A percentile compares a stretch with the other conserved stretches of the same genome.
These are phyloP conservation scores for Neurospora sp. DNA, from an alignment of 495 filamentous ascomycete genomes.

Conservation along the genomic window DNA sequence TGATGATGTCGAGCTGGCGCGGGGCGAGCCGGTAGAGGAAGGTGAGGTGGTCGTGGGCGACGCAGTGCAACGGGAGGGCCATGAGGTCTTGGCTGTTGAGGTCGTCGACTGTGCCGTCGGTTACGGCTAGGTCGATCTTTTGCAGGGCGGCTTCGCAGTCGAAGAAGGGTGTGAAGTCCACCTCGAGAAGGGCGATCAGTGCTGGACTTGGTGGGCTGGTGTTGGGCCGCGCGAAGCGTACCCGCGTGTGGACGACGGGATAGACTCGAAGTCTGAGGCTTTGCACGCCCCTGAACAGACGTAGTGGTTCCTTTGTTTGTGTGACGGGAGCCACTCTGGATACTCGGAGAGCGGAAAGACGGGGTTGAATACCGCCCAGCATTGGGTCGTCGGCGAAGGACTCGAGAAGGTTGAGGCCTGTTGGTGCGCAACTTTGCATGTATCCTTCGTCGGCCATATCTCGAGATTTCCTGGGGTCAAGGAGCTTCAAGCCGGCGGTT, in stretches of 20 bases:
- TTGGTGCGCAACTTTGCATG: slow-evolving; percentile 62
- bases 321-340: slow-evolving; percentile 60
- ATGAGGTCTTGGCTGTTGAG: slow-evolving; percentile 49
- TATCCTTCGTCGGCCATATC: slow-evolving; percentile 53
- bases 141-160: slow-evolving; percentile 61
- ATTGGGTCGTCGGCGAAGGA: slow-evolving; percentile 61
- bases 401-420: slow-evolving; percentile 73
- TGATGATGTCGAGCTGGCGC: slow-evolving; percentile 46
- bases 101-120: slow-evolving; percentile 57
- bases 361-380: slow-evolving; percentile 55
- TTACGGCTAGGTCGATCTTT: slow-evolving; percentile 53
- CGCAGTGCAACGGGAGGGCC: slow-evolving; percentile 54
- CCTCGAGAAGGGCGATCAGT: slow-evolving; percentile 71
- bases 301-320: slow-evolving; percentile 42
- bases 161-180: slow-evolving; percentile 79
- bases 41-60: slow-evolving; percentile 74
- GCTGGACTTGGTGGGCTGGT: slow-evolving; percentile 52
- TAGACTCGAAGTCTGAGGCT: slow-evolving; percentile 61
- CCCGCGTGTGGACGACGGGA: slow-evolving; percentile 73
- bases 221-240: slow-evolving; percentile 68
- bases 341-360: slow-evolving; percentile 70
- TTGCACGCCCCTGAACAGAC: slow-evolving; percentile 53
- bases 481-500: slow-evolving; percentile 55
- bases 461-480: slow-evolving; percentile 38
- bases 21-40: slow-evolving; percentile 72